Base-by-base conservation (phyloP, 2,329 filamentous ascomycete species). In the Fusarium hainanense region DNA sequence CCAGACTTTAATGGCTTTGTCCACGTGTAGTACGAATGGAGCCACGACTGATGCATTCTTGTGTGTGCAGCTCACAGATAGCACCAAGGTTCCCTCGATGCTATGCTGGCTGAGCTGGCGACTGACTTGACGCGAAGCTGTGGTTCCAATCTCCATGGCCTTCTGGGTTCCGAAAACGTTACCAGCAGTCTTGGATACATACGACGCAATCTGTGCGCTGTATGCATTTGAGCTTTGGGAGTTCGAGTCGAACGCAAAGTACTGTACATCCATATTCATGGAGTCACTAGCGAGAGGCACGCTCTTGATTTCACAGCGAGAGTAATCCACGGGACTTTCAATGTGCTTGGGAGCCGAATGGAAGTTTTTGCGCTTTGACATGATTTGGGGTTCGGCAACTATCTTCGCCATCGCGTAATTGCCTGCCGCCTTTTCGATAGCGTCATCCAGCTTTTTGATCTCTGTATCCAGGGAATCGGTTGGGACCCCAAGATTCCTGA, bases 241-340 rank as follows among this genome's bases (percentile, higher is more conserved):
- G 3, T 49, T 60, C 0, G 54, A 41, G 18, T 70, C 55, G 14
- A 57, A 58, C 0, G 57, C 46, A 43, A 70, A 71, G 27, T 50
- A 69, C 51, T 69, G 57, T 0, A 72, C 63, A 6, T 69, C 68
- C 54, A 71, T 72, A 32, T 71, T 72, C 44, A 71, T 54, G 0
- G 59, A 43, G 27, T 69, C 63, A 20, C 25, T 23, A 20, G 68
- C 57, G 0, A 72, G 47, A 5, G 70, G 60, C 32, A 71, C 56
- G 0, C 40, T 28, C 41, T 63, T 72, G 20, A 71, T 66, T 42
- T 71, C 32, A 4, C 51, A 54, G 12, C 47, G 51, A 63, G 3
- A 7, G 27, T 63, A 63, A 41, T 69, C 68, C 11, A 72, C 54
- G 0, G 68, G 70, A 51, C 60, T 72, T 20, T 67, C 70, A 7